Conservation (phyloP, 2,329 filamentous ascomycete species). For the Hortaea werneckii region DNA sequence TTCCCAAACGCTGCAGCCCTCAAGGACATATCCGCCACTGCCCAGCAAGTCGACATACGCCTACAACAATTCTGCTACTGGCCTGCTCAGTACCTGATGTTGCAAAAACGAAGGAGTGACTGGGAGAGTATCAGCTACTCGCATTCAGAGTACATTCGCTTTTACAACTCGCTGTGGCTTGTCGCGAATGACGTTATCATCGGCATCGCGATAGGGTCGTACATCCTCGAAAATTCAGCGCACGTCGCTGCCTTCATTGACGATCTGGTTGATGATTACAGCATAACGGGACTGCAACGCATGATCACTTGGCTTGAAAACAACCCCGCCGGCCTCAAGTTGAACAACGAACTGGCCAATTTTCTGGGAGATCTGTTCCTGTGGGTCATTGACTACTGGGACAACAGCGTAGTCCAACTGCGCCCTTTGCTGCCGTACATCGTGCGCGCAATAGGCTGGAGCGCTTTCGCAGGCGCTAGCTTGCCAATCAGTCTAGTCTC, state of each 20-base stretch:
- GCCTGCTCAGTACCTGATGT: slow-evolving; percentile 89
- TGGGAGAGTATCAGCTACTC: slow-evolving; percentile 94
- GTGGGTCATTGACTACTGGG: slow-evolving; percentile 99
- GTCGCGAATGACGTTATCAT: slow-evolving; percentile 99
- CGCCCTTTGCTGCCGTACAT: slow-evolving; percentile 73
- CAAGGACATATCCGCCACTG: slow-evolving; percentile 92
- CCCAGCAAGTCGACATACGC: slow-evolving; percentile 93
- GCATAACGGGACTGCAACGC: slow-evolving; percentile 73
- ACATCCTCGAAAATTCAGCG: slow-evolving; percentile 87
- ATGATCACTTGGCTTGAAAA: slow-evolving; percentile 95
- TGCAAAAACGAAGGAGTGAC: slow-evolving; percentile 79
- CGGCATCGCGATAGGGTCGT: slow-evolving; percentile 88
- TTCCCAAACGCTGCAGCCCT: slow-evolving; percentile 71
- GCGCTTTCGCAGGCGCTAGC: slow-evolving; percentile 88
- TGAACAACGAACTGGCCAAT: slow-evolving; percentile 86
- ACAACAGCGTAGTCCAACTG: slow-evolving; percentile 66
- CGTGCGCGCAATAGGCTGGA: slow-evolving; percentile 87
- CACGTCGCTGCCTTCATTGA: slow-evolving; percentile 77
- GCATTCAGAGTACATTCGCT: slow-evolving; percentile 95
- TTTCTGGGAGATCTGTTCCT: slow-evolving; percentile 93
- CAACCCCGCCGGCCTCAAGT: slow-evolving; percentile 86
- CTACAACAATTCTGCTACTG: slow-evolving; percentile 98
- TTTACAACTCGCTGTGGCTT: slow-evolving; percentile 97
- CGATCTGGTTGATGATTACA: slow-evolving; percentile 65
- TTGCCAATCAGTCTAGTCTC: slow-evolving; percentile 96